Percentiles rank a stretch among this genome's conserved stretches.
Conservation (phyloP, 2,329 filamentous ascomycete species). For the Beauveria sp. region DNA sequence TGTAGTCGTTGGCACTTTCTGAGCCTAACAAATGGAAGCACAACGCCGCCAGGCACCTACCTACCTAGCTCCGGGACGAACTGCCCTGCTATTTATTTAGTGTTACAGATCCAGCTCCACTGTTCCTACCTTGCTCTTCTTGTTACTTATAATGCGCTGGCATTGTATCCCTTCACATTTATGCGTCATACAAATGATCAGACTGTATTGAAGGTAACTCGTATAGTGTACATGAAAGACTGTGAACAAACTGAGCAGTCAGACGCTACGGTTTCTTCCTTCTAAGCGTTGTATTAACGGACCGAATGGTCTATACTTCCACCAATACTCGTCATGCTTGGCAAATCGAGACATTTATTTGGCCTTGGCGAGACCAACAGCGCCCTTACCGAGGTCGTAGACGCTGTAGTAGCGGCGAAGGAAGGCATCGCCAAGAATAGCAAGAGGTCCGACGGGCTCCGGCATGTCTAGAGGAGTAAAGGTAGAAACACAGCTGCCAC, state of each 20-base stretch:
- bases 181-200: background rate
- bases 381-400: constrained; percentile 85
- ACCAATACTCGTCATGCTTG: background rate
- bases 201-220: constrained; percentile 7
- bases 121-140: background rate
- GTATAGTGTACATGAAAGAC: constrained; percentile 7
- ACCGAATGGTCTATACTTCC: background rate
- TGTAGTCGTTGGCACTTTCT: background rate
- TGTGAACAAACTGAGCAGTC: background rate
- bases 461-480: constrained; percentile 97
- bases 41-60: background rate
- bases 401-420: constrained; percentile 87
- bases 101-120: background rate
- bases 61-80: background rate
- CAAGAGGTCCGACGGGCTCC: constrained; percentile 79
- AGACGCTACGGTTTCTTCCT: background rate
- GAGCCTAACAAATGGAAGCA: background rate
- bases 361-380: constrained; percentile 81
- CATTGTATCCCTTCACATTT: too few species aligned
- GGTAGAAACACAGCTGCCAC: constrained; percentile 91
- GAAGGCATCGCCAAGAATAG: constrained; percentile 87
- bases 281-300: background rate
- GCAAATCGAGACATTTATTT: constrained; percentile 38
- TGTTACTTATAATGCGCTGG: background rate
- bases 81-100: background rate